Conservation (phyloP, 1,284 basidiomycete genomes). For the Earliella scabrosa region DNA sequence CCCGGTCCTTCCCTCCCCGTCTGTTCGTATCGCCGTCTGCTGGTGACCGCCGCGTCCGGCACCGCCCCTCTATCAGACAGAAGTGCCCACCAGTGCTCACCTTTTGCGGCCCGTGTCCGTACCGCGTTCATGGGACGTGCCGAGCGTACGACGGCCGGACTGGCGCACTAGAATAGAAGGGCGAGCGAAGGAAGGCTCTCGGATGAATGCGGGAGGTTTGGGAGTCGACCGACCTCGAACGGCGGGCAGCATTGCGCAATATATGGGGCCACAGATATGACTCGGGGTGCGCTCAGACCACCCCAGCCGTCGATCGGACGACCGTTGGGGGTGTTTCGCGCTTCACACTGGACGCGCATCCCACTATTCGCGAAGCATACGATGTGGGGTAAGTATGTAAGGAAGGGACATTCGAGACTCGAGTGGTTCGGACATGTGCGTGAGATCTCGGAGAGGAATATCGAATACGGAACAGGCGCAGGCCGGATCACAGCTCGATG, state of each 20-base stretch:
- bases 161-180: not conserved
- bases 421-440: not conserved
- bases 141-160: not conserved
- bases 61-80: not conserved
- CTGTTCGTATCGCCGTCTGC: slow-evolving; percentile 11
- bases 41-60: slow-evolving; percentile 18
- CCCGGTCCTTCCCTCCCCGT: not conserved
- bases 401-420: not conserved
- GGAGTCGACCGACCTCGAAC: no score
- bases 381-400: not conserved
- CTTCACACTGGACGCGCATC: not conserved
- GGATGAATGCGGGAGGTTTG: not conserved
- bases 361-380: not conserved
- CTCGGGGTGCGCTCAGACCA: not conserved
- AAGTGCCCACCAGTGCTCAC: no score
- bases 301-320: not conserved
- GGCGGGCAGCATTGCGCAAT: not conserved
- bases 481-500: not conserved
- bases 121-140: slow-evolving; percentile 18
- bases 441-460: not conserved
- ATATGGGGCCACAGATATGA: not conserved
- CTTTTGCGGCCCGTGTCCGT: slow-evolving; percentile 14
- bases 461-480: not conserved
- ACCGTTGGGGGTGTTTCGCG: not conserved
- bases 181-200: no score